These are phyloP conservation scores for Tolypocladium tundrense DNA, from an alignment of 2,329 filamentous ascomycete species.

Conservation along the genomic window DNA sequence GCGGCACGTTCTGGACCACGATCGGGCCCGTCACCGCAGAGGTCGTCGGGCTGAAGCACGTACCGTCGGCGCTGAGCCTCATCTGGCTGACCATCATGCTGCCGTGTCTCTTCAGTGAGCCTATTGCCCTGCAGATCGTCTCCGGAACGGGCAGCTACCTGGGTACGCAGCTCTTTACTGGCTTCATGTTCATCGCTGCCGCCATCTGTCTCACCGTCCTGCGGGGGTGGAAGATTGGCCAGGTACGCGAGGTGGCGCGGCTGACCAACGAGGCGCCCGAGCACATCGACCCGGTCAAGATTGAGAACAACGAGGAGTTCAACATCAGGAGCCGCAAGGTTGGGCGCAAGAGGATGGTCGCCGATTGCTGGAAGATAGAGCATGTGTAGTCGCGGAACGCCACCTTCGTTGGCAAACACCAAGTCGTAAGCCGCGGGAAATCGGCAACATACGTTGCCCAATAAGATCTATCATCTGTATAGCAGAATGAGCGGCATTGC, in stretches of 20 bases:
- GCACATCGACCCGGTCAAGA: constrained; percentile 18
- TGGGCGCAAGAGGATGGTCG: constrained; percentile 21
- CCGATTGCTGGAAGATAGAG: constrained; percentile 17
- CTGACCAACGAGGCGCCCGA: constrained; percentile 17
- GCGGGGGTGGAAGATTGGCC: constrained; percentile 28
- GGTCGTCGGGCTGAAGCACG: constrained; percentile 57
- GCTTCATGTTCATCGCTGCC: constrained; percentile 48
- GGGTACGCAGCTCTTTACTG: constrained; percentile 47
- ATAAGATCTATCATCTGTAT: too few relatives aligned
- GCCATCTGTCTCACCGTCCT: constrained; percentile 20
- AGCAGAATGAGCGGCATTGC: too few relatives aligned
- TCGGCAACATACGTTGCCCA: too few relatives aligned
- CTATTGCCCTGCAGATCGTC: constrained; percentile 49
- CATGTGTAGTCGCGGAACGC: constrained; percentile 11
- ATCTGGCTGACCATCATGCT: constrained; percentile 63
- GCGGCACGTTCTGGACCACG: constrained; percentile 62
- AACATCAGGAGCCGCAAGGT: constrained; percentile 16
- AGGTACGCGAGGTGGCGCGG: constrained; percentile 20
- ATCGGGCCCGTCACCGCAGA: constrained; percentile 62
- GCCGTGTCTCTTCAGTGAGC: constrained; percentile 59
- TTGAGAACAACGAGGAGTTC: constrained; percentile 18
- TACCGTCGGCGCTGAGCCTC: constrained; percentile 59
- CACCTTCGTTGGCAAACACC: background rate
- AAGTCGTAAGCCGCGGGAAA: background rate
- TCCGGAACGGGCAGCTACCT: constrained; percentile 36